These are phyloP conservation scores for Suillus cothurnatus DNA, from an alignment of 768 basidiomycete genomes.

Conservation along the genomic window DNA sequence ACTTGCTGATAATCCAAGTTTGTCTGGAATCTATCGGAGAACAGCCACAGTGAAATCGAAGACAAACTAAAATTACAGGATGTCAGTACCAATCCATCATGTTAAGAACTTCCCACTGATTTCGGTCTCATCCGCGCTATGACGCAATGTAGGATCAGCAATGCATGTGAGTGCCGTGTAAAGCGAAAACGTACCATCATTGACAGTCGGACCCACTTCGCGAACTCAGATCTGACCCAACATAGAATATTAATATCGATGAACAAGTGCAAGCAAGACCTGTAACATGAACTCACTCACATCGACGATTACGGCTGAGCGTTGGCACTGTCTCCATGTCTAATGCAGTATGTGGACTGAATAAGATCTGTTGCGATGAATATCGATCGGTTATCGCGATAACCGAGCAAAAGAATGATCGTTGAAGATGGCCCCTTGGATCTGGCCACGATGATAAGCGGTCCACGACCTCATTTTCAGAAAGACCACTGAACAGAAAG, in stretches of 20 bases:
- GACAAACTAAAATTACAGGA: neutral
- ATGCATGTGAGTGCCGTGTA: slow-evolving; percentile 3
- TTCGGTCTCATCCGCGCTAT: neutral
- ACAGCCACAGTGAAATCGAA: neutral
- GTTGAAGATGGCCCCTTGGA: neutral
- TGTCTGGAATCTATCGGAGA: neutral
- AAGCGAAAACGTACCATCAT: neutral
- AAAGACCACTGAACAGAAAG: neutral
- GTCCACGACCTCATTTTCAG: slow-evolving; percentile 1
- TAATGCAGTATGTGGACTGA: neutral
- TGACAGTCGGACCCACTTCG: neutral
- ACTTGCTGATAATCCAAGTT: neutral
- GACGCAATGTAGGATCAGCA: too few species aligned
- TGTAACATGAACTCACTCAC: neutral
- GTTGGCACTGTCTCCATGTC: neutral
- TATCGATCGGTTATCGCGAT: neutral
- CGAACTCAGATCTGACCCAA: neutral
- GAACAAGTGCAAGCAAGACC: neutral
- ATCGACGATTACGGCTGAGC: neutral
- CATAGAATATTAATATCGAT: neutral
- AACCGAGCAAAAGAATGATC: neutral
- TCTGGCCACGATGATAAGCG: neutral
- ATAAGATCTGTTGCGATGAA: neutral
- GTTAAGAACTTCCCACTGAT: neutral
- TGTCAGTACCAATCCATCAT: neutral